A percentile compares a stretch with the other conserved stretches of the same genome.
Evolutionary conservation across 441 rosid genomes (phyloP).

Genomic region (Arabidopsis lyrata): DNA sequence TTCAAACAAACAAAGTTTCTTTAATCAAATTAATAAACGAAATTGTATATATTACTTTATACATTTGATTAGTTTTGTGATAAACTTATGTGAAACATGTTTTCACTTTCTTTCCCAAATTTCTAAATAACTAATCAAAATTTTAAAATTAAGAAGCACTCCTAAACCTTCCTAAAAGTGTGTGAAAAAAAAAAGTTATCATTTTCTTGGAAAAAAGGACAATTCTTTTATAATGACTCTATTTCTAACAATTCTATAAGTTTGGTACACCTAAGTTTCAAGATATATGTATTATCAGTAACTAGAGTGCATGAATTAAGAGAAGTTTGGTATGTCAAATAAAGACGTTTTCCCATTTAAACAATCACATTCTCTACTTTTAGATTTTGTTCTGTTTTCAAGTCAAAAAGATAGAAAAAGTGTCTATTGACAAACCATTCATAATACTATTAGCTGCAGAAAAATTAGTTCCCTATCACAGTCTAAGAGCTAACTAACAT

Average conservation of each 20-base stretch:
- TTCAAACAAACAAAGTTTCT: too few relatives aligned
- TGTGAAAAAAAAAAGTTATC: too few relatives aligned
- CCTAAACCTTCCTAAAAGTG: too few relatives aligned
- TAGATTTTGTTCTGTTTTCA: neutral
- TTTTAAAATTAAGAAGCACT: too few relatives aligned
- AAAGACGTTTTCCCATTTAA: conserved; percentile 16
- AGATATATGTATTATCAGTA: neutral
- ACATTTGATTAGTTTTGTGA: too few relatives aligned
- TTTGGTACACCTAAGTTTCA: conserved; percentile 35
- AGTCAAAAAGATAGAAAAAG: conserved; percentile 30
- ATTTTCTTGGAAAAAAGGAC: too few relatives aligned
- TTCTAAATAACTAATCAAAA: too few relatives aligned
- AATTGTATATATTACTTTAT: too few relatives aligned
- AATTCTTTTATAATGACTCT: too few relatives aligned
- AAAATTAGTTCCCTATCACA: conserved; percentile 42
- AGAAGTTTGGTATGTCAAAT: conserved; percentile 28
- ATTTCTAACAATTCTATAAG: neutral
- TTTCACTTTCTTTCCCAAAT: too few relatives aligned
- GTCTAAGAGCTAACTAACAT: conserved; percentile 32
- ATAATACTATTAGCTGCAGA: conserved; percentile 34
- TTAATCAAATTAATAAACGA: too few relatives aligned
- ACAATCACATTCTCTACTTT: conserved; percentile 34
- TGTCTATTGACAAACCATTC: conserved; percentile 33
- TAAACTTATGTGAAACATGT: too few relatives aligned
- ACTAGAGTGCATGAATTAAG: neutral